Conservation (phyloP, 2,329 filamentous ascomycete species). For the Colletotrichum tofieldiae region DNA sequence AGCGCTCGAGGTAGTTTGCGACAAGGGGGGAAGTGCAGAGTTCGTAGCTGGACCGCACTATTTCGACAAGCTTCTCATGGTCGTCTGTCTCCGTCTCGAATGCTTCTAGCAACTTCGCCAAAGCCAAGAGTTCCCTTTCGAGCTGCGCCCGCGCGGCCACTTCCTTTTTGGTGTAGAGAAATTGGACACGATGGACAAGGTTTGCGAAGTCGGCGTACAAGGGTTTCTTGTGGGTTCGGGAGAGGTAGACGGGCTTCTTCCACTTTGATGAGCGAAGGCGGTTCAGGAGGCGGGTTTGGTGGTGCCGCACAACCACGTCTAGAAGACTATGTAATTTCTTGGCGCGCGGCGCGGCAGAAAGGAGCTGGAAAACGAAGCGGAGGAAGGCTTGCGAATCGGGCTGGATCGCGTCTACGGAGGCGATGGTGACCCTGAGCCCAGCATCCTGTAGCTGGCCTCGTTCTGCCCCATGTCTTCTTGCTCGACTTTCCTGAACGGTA, state of each 20-base stretch:
- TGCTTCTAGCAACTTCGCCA: conserved; percentile 29
- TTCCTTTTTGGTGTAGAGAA: conserved; percentile 40
- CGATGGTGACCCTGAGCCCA: conserved; percentile 33
- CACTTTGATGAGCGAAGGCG: conserved; percentile 42
- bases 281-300: conserved; percentile 43
- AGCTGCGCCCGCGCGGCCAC: conserved; percentile 21
- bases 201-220: conserved; percentile 41
- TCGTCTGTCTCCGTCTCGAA: conserved; percentile 34
- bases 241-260: conserved; percentile 41
- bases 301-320: conserved; percentile 33
- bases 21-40: conserved; percentile 26
- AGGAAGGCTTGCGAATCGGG: conserved; percentile 36
- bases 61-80: conserved; percentile 22
- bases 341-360: conserved; percentile 23
- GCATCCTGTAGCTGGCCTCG: neutral
- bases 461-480: neutral
- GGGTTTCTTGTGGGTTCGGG: conserved; percentile 43
- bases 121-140: conserved; percentile 22
- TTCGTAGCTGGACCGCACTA: conserved; percentile 36
- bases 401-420: conserved; percentile 42
- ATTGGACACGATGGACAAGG: conserved; percentile 36
- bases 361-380: conserved; percentile 21
- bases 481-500: conserved; percentile 36
- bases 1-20: conserved; percentile 34
- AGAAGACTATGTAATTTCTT: conserved; percentile 26